Evolutionary conservation across 306 rosid genomes (phyloP), one percentile per base, ranked within the genome.

Genomic region (Ochetophila trinervis): DNA sequence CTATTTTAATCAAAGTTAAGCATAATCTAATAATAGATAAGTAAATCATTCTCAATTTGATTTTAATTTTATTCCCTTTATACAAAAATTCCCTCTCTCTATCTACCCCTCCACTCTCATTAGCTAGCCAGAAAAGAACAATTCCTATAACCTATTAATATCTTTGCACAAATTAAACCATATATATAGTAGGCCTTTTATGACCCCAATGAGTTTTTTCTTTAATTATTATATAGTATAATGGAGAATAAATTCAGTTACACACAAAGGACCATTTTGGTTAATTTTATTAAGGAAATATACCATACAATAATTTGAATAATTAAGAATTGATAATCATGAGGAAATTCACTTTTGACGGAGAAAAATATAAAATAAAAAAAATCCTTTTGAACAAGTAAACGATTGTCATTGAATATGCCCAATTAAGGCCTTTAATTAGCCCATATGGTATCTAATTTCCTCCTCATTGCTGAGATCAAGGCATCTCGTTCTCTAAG

Each of bases 161-260:
- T 27, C 19, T 65, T 17, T 54, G 27, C 32, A 62, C 23, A 35
- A 30, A 65, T 4, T 51, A 58, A 42, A 44, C 35, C 53, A 32
- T 66, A 60, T 24, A 61, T 63, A 40, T 35, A 67, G 8, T 37
- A 48, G 27, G 6, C 69, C 40, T 42, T 71, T 71, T 45, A 17
- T n/a, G 60, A 50, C 42, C 77, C 75, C 73, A 70, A 70, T 78
- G 27, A 57, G 60, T 16, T 20, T 59, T 66, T 52, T 71, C 16
- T 48, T 57, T 30, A 57, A 58, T 60, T 81, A 71, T 63, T 72
- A 73, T 69, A 65, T 20, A 53, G 57, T 62, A 49, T 69, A 75
- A 77, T 77, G 81, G 79, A 70, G 86, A 84, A 84, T 79, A 77
- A 45, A 53, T 75, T 79, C 87, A 53, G 52, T 66, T 60, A 49